A percentile compares a stretch with the other conserved stretches of the same genome.
Evolutionary conservation across 2,329 filamentous ascomycete species (phyloP).

Genomic region (Colletotrichum echinochloae): DNA sequence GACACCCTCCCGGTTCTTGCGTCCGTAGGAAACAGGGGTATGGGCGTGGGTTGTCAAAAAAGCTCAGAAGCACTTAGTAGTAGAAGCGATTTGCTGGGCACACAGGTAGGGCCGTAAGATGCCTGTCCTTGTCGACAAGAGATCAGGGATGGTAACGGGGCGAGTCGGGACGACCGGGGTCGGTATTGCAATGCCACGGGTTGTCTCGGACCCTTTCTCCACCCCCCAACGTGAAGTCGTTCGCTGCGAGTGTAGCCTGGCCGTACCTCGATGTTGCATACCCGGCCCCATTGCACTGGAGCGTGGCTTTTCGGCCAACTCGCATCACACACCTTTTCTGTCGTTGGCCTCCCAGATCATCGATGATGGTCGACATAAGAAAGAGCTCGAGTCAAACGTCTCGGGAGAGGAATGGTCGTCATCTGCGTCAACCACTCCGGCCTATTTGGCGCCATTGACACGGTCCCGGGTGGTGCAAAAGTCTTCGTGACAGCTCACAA

Average conservation of each 20-base stretch:
- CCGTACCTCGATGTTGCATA: slow-evolving; percentile 8
- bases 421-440: slow-evolving; percentile 30
- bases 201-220: slow-evolving; percentile 40
- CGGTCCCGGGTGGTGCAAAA: slow-evolving; percentile 17
- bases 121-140: slow-evolving; percentile 15
- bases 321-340: slow-evolving; percentile 17
- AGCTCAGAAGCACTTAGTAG: slow-evolving; percentile 22
- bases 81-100: slow-evolving; percentile 33
- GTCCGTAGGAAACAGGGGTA: slow-evolving; percentile 32
- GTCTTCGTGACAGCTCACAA: slow-evolving; percentile 15
- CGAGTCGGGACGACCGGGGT: slow-evolving; percentile 31
- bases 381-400: slow-evolving; percentile 38
- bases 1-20: slow-evolving; percentile 35
- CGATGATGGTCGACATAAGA: slow-evolving; percentile 26
- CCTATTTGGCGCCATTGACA: slow-evolving; percentile 39
- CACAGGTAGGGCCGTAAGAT: slow-evolving; percentile 39
- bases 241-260: slow-evolving; percentile 10
- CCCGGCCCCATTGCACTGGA: slow-evolving; percentile 15
- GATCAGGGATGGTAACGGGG: slow-evolving; percentile 33
- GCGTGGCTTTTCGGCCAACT: slow-evolving; percentile 25
- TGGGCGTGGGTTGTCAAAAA: slow-evolving; percentile 23
- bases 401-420: slow-evolving; percentile 28
- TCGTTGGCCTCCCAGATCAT: slow-evolving; percentile 30
- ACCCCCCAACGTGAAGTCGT: slow-evolving; percentile 32
- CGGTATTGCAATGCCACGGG: slow-evolving; percentile 31